Evolutionary conservation across 140 eudicot genomes (phyloP), one percentile per base, ranked within the genome.

Genomic region (Artemisia princeps): DNA sequence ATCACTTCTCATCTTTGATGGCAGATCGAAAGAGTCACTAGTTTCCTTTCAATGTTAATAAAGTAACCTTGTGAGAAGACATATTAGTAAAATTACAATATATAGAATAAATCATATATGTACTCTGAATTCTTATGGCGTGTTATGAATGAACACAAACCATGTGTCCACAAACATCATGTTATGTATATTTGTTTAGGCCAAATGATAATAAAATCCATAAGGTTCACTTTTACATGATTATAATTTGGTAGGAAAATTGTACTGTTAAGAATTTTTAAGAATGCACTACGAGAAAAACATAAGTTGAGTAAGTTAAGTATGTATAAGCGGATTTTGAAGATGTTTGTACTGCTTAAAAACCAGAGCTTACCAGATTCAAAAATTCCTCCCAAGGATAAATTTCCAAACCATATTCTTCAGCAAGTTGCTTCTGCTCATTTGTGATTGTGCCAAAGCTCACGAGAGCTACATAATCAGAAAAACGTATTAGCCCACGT

Each of bases 351-450:
- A 57, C 51, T 44, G 15, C 52, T 5, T 19, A 62, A 49, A 40
- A 40, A 67, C 6, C 14, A 28, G 60, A 54, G 44, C 82, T 75
- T 80, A 92, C 98, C 96, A 94, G 72, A 42, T 68, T 78, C 80
- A 94, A 70, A 76, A 94, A 94, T 2, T 77, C 87, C 62, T 87
- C 84, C 99, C 99, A 92, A 14, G 99, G 55, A 68, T 82, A 88
- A 11, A 86, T 50, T 59, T 72, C 75, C 75, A 86, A 54, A 33
- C 87, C 90, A 70, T 65, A 86, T 22, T 66, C 69, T 65, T 73
- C 79, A 64, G 95, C 87, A 14, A 54, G 66, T 37, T 67, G 71
- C 78, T 71, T 88, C 62, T 88, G 88, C 44, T 84, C 86, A 0
- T 22, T 45, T 50, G 84, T 78, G 54, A 88, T 81, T 72, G 80